Evolutionary conservation across 2,329 filamentous ascomycete genomes (phyloP).

Genomic region (Aspergillus neoniger): DNA sequence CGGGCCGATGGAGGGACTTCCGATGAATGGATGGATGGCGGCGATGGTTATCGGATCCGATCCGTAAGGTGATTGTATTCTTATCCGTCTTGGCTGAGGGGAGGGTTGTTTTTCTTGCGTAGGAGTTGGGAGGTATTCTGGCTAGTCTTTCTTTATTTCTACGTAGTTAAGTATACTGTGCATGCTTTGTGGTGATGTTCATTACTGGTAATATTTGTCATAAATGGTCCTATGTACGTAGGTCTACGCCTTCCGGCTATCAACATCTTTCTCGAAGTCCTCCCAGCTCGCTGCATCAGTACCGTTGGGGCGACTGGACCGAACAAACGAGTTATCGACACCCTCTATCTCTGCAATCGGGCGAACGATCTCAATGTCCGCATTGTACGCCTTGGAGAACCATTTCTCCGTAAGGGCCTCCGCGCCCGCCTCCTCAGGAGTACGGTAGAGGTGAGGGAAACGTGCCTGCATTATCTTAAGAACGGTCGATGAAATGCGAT

Average conservation of each 20-base stretch:
- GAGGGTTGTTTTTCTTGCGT: no score
- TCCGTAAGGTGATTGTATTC: background rate
- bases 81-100: no score
- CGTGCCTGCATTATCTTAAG: conserved; percentile 56
- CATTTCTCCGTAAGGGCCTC: conserved; percentile 48
- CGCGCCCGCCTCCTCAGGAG: conserved; percentile 29
- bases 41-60: conserved; percentile 3
- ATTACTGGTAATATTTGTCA: background rate
- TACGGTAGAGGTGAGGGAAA: conserved; percentile 57
- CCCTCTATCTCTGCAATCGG: conserved; percentile 51
- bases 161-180: no score
- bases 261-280: conserved; percentile 30
- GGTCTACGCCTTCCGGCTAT: conserved; percentile 23
- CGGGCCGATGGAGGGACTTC: conserved; percentile 5
- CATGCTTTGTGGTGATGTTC: no score
- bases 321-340: conserved; percentile 51
- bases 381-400: conserved; percentile 41
- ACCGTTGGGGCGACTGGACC: conserved; percentile 55
- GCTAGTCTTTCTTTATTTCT: background rate
- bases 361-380: conserved; percentile 51
- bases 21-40: conserved; percentile 3
- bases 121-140: no score
- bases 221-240: no score
- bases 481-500: conserved; percentile 63
- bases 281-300: conserved; percentile 53